phyloP scores from a whole-genome alignment of 805 yeast genomes.

The Metschnikowia shivogae region DNA sequence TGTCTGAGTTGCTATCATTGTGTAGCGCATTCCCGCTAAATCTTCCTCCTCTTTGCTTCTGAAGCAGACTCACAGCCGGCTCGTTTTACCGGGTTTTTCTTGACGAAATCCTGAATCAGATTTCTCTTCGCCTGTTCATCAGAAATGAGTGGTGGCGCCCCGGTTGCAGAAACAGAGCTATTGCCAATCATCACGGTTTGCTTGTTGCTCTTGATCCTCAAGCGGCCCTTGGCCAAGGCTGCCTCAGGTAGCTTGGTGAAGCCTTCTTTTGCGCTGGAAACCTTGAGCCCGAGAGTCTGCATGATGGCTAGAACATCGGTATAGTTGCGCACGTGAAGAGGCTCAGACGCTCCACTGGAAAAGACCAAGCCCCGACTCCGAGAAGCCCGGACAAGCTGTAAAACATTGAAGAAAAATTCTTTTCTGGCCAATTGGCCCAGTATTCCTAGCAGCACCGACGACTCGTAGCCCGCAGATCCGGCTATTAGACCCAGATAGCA shows the following conservation, averaged over 20 bases:
- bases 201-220: constrained; percentile 70
- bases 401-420: constrained; percentile 64
- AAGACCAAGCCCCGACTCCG: constrained; percentile 75
- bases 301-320: constrained; percentile 66
- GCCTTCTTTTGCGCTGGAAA: constrained; percentile 55
- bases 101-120: constrained; percentile 19
- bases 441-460: constrained; percentile 18
- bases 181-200: constrained; percentile 64
- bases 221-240: constrained; percentile 67
- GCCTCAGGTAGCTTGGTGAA: constrained; percentile 57
- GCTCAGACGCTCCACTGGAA: constrained; percentile 65
- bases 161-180: constrained; percentile 12
- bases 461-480: constrained; percentile 29
- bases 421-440: constrained; percentile 43
- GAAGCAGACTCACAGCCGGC: constrained; percentile 11
- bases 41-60: neutral
- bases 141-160: constrained; percentile 8
- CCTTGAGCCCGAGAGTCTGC: constrained; percentile 65
- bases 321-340: constrained; percentile 59
- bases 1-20: neutral
- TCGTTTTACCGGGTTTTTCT: constrained; percentile 16
- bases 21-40: neutral
- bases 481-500: constrained; percentile 56
- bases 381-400: constrained; percentile 75
- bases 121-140: constrained; percentile 21